Conservation (phyloP, 1,284 basidiomycete genomes). For the Malassezia dermatis region DNA sequence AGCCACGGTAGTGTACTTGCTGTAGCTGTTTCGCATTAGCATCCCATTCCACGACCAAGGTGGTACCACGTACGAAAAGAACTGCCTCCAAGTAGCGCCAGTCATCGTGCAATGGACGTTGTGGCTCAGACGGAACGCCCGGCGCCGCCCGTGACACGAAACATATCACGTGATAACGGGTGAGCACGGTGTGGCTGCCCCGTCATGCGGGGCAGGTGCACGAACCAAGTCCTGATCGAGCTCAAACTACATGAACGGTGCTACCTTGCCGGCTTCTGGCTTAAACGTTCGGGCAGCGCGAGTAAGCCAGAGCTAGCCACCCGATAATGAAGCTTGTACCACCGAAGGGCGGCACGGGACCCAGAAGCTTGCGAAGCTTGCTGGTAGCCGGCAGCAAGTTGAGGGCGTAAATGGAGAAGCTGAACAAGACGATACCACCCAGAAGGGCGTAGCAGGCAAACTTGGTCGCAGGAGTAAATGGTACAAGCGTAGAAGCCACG, state of each 20-base stretch:
- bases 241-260: not conserved
- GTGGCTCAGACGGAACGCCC: not conserved
- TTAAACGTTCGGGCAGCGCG: constrained; percentile 15
- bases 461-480: constrained; percentile 20
- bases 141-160: not conserved
- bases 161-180: constrained; percentile 6
- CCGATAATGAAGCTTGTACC: constrained; percentile 40
- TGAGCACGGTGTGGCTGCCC: not conserved
- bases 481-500: constrained; percentile 21
- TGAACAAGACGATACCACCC: constrained; percentile 42
- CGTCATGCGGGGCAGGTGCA: not conserved
- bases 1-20: constrained; percentile 50
- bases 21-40: constrained; percentile 43
- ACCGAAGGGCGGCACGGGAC: constrained; percentile 38
- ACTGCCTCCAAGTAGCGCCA: constrained; percentile 40
- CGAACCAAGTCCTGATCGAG: not conserved
- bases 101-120: constrained; percentile 21
- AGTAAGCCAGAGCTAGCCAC: constrained; percentile 37
- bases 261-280: not conserved
- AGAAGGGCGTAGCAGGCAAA: constrained; percentile 32
- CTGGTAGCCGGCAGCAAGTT: constrained; percentile 34
- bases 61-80: constrained; percentile 34
- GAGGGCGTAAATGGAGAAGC: constrained; percentile 40
- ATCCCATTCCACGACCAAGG: not conserved
- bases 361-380: constrained; percentile 32